Conservation (phyloP, 768 basidiomycete species). For the Kondoa subrosea region DNA sequence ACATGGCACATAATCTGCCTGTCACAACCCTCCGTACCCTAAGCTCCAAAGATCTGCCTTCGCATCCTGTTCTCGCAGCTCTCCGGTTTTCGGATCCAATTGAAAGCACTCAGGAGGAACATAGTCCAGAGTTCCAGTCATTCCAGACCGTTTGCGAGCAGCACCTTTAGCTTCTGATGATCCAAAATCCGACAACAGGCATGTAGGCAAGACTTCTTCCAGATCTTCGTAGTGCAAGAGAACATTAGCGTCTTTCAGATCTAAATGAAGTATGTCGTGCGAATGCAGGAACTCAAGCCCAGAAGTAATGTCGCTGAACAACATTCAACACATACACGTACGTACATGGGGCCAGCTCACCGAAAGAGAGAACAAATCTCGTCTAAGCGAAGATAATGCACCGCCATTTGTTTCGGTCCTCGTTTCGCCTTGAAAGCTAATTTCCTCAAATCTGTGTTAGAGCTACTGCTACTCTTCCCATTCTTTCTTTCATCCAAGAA, state of each 20-base stretch:
- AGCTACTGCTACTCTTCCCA: constrained; percentile 22
- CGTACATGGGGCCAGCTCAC: neutral
- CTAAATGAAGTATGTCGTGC: constrained; percentile 64
- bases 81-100: constrained; percentile 44
- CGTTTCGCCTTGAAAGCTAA: constrained; percentile 57
- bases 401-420: constrained; percentile 35
- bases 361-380: constrained; percentile 61
- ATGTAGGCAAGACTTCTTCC: constrained; percentile 42
- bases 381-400: constrained; percentile 67
- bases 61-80: constrained; percentile 55
- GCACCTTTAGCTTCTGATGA: constrained; percentile 68
- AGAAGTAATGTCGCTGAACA: constrained; percentile 54
- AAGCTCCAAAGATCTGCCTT: constrained; percentile 95
- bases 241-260: constrained; percentile 41
- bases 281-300: constrained; percentile 59
- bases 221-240: constrained; percentile 14
- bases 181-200: constrained; percentile 90
- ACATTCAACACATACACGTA: neutral
- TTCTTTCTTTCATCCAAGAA: constrained; percentile 41
- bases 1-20: neutral
- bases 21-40: constrained; percentile 34
- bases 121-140: constrained; percentile 84
- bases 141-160: constrained; percentile 57
- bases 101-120: constrained; percentile 71
- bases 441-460: constrained; percentile 49